Evolutionary conservation across 805 yeast genomes (phyloP).

Genomic region (Diddensiella santjacobensis): DNA sequence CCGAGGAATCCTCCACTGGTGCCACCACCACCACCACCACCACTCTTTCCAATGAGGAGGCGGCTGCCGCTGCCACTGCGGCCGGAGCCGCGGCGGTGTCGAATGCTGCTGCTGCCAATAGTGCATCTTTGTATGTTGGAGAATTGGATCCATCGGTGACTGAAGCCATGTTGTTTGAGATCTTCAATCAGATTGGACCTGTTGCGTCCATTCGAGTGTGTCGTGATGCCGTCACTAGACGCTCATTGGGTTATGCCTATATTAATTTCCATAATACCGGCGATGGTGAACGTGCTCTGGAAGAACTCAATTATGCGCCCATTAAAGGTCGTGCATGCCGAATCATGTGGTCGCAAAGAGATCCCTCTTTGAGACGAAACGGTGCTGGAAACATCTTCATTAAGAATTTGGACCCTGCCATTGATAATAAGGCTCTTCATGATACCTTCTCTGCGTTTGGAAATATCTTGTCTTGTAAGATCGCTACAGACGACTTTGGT

Average conservation of each 20-base stretch:
- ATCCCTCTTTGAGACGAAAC: slow-evolving; percentile 88
- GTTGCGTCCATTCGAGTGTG: slow-evolving; percentile 97
- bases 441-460: slow-evolving; percentile 98
- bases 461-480: slow-evolving; percentile 91
- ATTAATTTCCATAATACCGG: slow-evolving; percentile 87
- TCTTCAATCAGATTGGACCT: slow-evolving; percentile 91
- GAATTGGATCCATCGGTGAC: slow-evolving; percentile 90
- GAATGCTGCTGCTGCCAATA: slow-evolving; percentile 35
- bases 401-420: slow-evolving; percentile 96
- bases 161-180: slow-evolving; percentile 91
- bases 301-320: slow-evolving; percentile 88
- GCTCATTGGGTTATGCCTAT: slow-evolving; percentile 96
- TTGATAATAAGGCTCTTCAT: slow-evolving; percentile 97
- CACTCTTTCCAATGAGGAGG: slow-evolving; percentile 22
- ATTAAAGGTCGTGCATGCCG: slow-evolving; percentile 97
- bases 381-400: slow-evolving; percentile 97
- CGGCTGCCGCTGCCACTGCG: slow-evolving; percentile 24
- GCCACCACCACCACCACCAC: slow-evolving; percentile 21
- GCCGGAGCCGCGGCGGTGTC: slow-evolving; percentile 21
- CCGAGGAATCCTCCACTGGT: slow-evolving; percentile 39
- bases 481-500: slow-evolving; percentile 91
- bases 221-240: slow-evolving; percentile 96
- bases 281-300: slow-evolving; percentile 92
- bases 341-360: slow-evolving; percentile 99
- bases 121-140: slow-evolving; percentile 93